Base-by-base conservation (phyloP, 805 yeast species). In the Grigorovia transvaalensis region DNA sequence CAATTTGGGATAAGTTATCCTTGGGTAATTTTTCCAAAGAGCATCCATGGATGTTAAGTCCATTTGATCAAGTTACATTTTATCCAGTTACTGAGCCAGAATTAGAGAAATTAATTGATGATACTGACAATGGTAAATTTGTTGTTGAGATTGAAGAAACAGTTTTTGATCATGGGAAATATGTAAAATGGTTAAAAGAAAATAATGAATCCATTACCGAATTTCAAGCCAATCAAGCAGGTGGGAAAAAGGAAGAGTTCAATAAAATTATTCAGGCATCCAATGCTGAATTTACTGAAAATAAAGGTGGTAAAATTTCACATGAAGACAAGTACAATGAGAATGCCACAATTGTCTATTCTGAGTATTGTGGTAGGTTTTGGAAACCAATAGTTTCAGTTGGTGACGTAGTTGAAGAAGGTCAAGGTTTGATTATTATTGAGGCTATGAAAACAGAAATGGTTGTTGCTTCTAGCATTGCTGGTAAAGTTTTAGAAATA, bases 401-500 rank as follows among this genome's bases (percentile, higher is more conserved):
- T 46, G 96, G 96, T 23, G 93, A 86, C 60, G 69, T 57, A 5
- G 95, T 91, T 29, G 71, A 73, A 50, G 76, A 71, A 47, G 95
- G 90, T 38, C 91, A 88, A 60, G 88, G 88, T 4, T 74, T 91
- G 55, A 78, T 91, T 57, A 88, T 93, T 43, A 87, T 91, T 50
- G 99, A 91, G 70, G 98, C 99, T 51, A 91, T 91, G 99, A 91
- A 91, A 75, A 93, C 98, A 0, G 99, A 91, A 71, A 91, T 91
- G 97, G 78, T 81, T 49, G 95, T 91, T 40, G 74, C 70, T 51
- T 81, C 97, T 19, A 77, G 95, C 1, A 73, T 64, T 51, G 72
- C 74, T 20, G 95, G 96, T 61, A 84, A 79, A 63, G 90, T 88
- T 20, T 64, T 78, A 48, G 85, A 85, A 70, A 73, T 88, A 46